Evolutionary conservation across 768 basidiomycete species (phyloP).

Genomic region (Ramaria rubella): DNA sequence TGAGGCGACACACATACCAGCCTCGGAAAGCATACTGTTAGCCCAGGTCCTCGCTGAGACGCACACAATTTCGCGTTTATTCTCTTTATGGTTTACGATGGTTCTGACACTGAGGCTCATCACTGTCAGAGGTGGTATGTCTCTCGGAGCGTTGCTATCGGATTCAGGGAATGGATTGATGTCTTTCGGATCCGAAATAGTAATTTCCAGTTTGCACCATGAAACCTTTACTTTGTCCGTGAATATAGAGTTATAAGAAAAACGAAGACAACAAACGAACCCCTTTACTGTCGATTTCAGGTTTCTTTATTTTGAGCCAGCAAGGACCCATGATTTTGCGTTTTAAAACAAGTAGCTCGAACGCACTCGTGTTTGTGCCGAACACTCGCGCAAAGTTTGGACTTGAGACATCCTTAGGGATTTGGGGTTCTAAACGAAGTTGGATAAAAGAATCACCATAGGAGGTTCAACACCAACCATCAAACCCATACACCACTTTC

Average conservation of each 20-base stretch:
- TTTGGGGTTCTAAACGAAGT: conserved; percentile 50
- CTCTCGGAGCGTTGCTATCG: conserved; percentile 63
- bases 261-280: conserved; percentile 29
- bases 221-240: conserved; percentile 55
- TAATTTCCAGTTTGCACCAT: conserved; percentile 94
- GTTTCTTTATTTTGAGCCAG: conserved; percentile 84
- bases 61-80: conserved; percentile 91
- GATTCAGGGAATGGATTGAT: conserved; percentile 76
- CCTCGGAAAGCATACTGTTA: conserved; percentile 38
- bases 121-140: conserved; percentile 82
- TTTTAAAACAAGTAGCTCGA: conserved; percentile 89
- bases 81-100: conserved; percentile 89
- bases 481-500: conserved; percentile 89
- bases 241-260: neutral
- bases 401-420: conserved; percentile 67
- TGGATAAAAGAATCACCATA: neutral
- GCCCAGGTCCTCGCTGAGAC: conserved; percentile 80
- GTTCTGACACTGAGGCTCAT: conserved; percentile 86
- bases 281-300: conserved; percentile 67
- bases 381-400: conserved; percentile 84
- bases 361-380: conserved; percentile 87
- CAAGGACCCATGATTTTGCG: conserved; percentile 99
- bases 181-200: conserved; percentile 78
- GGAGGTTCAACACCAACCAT: conserved; percentile 41
- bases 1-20: neutral